Conservation (phyloP, 495 filamentous ascomycete species). For the Penicillium ucsense region DNA sequence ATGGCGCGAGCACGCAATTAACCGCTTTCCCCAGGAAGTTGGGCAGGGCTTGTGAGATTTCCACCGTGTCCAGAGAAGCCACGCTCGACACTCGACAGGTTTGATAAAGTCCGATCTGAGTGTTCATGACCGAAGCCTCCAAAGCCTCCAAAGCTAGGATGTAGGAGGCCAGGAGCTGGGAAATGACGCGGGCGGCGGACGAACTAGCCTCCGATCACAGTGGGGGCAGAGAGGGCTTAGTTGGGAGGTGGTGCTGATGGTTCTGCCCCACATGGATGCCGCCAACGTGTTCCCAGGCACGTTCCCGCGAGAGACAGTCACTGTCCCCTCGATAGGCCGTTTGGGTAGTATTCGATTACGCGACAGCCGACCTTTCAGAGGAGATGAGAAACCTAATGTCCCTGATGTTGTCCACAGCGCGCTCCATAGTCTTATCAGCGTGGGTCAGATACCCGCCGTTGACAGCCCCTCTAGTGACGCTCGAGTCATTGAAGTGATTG, state of each 20-base stretch:
- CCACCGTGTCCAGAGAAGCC: too few relatives aligned
- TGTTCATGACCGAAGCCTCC: neutral
- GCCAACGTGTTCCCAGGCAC: constrained; percentile 10
- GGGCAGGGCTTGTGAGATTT: too few relatives aligned
- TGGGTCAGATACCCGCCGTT: neutral
- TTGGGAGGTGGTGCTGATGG: neutral
- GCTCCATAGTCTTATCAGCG: neutral
- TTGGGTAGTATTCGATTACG: neutral
- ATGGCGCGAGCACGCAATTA: too few relatives aligned
- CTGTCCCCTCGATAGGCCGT: too few relatives aligned
- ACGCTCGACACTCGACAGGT: too few relatives aligned
- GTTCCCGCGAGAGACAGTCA: neutral
- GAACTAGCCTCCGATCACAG: constrained; percentile 15
- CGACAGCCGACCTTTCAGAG: neutral
- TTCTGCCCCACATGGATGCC: constrained; percentile 4
- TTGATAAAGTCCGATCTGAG: neutral
- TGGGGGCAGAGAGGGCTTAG: constrained; percentile 9
- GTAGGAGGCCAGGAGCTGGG: constrained; percentile 1
- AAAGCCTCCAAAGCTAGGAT: neutral
- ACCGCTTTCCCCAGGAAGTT: too few relatives aligned
- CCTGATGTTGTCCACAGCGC: neutral
- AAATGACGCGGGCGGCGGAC: constrained; percentile 3
- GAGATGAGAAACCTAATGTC: neutral
- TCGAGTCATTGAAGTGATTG: too few relatives aligned
- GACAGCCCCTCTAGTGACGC: too few relatives aligned